These are phyloP conservation scores for Melampsora americana DNA, from an alignment of 1,284 basidiomycete species.

Conservation along the genomic window DNA sequence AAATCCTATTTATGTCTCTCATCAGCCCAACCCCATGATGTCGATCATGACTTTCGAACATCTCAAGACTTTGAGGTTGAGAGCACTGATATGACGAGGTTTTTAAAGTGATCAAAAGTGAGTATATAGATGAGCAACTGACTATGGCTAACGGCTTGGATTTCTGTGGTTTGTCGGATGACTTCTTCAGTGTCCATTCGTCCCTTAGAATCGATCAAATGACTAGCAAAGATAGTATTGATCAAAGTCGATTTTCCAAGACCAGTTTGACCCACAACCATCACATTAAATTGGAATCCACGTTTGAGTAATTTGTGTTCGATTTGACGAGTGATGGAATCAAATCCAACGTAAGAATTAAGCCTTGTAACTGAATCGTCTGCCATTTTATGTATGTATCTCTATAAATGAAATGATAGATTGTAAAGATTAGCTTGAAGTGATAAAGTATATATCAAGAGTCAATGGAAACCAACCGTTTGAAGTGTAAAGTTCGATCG, in stretches of 20 bases:
- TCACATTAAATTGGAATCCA: constrained; percentile 98
- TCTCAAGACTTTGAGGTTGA: not conserved
- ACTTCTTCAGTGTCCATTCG: constrained; percentile 80
- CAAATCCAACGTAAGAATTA: constrained; percentile 55
- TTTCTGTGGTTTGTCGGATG: constrained; percentile 90
- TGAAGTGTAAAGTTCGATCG: too few relatives aligned
- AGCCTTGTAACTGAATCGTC: constrained; percentile 49
- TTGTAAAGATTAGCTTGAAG: too few relatives aligned
- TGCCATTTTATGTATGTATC: constrained; percentile 10
- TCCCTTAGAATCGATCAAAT: constrained; percentile 96
- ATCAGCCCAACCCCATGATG: not conserved
- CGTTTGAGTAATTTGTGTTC: constrained; percentile 99
- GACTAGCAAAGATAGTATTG: constrained; percentile 97
- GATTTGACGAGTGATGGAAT: constrained; percentile 84
- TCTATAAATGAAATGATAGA: too few relatives aligned
- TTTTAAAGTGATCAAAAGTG: not conserved
- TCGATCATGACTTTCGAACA: not conserved
- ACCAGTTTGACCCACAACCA: constrained; percentile 92
- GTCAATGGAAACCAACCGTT: too few relatives aligned
- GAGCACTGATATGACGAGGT: not conserved
- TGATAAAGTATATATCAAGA: too few relatives aligned
- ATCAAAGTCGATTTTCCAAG: constrained; percentile 97
- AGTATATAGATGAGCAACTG: constrained; percentile 50
- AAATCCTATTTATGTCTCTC: not conserved
- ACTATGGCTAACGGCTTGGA: constrained; percentile 92